Evolutionary conservation across 164 flowering plant genomes (phyloP).

Genomic region (Piper betle): DNA sequence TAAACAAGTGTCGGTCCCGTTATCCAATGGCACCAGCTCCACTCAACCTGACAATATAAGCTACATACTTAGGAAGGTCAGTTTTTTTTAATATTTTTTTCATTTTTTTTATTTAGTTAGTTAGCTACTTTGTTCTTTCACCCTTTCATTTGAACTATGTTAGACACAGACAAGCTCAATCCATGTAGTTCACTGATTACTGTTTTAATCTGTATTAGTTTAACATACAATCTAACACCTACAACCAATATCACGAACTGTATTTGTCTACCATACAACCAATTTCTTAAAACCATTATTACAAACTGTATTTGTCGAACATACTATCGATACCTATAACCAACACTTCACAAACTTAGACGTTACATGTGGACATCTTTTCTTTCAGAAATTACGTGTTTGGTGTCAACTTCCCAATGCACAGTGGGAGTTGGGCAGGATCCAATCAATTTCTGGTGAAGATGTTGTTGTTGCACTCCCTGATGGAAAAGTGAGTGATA

Average conservation of each 20-base stretch:
- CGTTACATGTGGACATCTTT: background rate
- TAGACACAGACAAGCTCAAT: too few relatives aligned
- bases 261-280: too few relatives aligned
- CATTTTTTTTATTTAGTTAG: too few relatives aligned
- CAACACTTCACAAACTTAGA: too few relatives aligned
- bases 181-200: too few relatives aligned
- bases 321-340: too few relatives aligned
- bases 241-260: too few relatives aligned
- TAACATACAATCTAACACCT: too few relatives aligned
- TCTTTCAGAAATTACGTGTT: conserved; percentile 65
- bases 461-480: conserved; percentile 45
- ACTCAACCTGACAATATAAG: conserved; percentile 41
- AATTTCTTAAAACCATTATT: too few relatives aligned
- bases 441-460: conserved; percentile 60
- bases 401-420: conserved; percentile 65
- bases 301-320: too few relatives aligned
- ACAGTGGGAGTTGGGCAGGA: conserved; percentile 61
- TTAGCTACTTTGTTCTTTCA: background rate
- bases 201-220: too few relatives aligned
- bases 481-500: conserved; percentile 54
- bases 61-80: conserved; percentile 69
- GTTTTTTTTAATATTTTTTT: background rate
- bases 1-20: conserved; percentile 5
- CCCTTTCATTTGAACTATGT: too few relatives aligned
- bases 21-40: conserved; percentile 13